phyloP scores from a whole-genome alignment of 768 basidiomycete genomes.

The Trametes punicea region DNA sequence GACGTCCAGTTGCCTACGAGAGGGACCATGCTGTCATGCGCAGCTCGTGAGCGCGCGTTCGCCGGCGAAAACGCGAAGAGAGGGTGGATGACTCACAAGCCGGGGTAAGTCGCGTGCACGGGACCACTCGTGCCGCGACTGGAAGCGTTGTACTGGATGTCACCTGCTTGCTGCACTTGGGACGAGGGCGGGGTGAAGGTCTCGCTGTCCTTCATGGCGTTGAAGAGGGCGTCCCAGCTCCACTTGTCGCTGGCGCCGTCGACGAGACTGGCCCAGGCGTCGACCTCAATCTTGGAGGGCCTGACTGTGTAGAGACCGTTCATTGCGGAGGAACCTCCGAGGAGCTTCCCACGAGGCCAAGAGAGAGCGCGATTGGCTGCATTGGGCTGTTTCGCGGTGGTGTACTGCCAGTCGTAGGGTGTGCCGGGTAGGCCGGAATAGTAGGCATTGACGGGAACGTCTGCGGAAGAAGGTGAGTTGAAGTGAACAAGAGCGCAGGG shows the following conservation, averaged over 20 bases:
- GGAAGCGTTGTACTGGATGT: conserved; percentile 42
- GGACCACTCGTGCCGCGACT: conserved; percentile 54
- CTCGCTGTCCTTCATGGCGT: conserved; percentile 49
- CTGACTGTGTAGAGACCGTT: conserved; percentile 69
- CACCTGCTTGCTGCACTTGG: conserved; percentile 37
- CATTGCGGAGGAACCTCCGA: conserved; percentile 67
- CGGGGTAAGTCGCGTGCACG: conserved; percentile 47
- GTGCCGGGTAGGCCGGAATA: conserved; percentile 46
- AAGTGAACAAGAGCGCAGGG: too few relatives aligned
- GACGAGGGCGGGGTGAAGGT: conserved; percentile 50
- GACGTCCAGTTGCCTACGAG: conserved; percentile 55
- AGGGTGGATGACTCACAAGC: conserved; percentile 40
- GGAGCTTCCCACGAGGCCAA: conserved; percentile 65
- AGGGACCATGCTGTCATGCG: conserved; percentile 40
- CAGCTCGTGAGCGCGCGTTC: conserved; percentile 9
- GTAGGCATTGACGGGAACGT: conserved; percentile 50
- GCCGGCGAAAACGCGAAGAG: conserved; percentile 20
- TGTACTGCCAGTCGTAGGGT: conserved; percentile 55
- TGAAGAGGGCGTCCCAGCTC: conserved; percentile 46
- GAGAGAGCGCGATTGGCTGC: conserved; percentile 40
- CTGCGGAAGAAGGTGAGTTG: conserved; percentile 29
- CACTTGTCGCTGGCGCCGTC: conserved; percentile 36
- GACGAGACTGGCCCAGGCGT: conserved; percentile 45
- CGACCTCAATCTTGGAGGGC: conserved; percentile 46
- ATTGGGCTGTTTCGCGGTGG: conserved; percentile 45